These are phyloP conservation scores for Rhodamnia rubescens DNA, from an alignment of 345 rosid genomes.

Conservation along the genomic window DNA sequence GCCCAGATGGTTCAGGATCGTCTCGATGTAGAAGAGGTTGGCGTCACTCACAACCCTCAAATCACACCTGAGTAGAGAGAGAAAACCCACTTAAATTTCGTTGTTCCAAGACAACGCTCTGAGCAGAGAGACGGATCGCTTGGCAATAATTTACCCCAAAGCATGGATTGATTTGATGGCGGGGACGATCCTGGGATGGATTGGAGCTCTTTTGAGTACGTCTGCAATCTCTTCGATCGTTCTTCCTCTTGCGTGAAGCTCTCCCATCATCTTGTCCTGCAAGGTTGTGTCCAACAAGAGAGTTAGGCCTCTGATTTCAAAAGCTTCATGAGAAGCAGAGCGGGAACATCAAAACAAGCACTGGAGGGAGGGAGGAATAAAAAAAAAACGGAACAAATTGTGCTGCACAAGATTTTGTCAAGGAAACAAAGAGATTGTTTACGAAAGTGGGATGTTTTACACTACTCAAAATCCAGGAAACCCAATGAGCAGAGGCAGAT, in stretches of 20 bases:
- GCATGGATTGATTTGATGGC: slow-evolving; percentile 74
- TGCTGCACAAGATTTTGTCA: neutral
- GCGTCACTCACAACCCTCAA: slow-evolving; percentile 79
- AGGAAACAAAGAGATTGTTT: neutral
- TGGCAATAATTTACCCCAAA: slow-evolving; percentile 36
- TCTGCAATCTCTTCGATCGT: slow-evolving; percentile 48
- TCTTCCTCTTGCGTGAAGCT: slow-evolving; percentile 49
- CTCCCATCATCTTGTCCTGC: slow-evolving; percentile 79
- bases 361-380: neutral
- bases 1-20: slow-evolving; percentile 57
- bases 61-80: slow-evolving; percentile 46
- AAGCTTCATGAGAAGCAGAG: neutral
- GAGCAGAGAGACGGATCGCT: neutral
- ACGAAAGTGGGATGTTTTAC: neutral
- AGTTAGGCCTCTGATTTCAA: neutral
- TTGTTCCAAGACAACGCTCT: neutral
- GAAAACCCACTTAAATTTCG: neutral
- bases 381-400: neutral
- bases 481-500: neutral
- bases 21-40: slow-evolving; percentile 67
- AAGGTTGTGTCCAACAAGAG: neutral
- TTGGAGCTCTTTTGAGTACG: slow-evolving; percentile 36
- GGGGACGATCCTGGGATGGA: slow-evolving; percentile 57
- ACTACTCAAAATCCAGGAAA: neutral
- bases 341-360: neutral